Base-by-base conservation (phyloP, 768 basidiomycete genomes). In the Lactarius pseudohatsudake region DNA sequence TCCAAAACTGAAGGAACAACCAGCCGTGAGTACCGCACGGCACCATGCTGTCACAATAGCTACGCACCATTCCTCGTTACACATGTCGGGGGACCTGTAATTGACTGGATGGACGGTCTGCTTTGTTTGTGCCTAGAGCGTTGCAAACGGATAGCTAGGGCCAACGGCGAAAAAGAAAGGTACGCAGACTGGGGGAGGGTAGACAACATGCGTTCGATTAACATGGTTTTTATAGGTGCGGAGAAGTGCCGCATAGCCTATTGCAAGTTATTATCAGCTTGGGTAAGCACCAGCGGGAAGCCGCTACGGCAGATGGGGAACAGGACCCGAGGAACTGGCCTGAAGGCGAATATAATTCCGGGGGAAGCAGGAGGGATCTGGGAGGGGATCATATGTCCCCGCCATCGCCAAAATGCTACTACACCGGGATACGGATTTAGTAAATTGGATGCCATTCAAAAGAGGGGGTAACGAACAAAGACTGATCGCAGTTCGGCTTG, bases 41-140 rank as follows among this genome's bases (percentile, higher is more conserved):
- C 10, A 34, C 32, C n/a, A n/a, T 28, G 36, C 36, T 38, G 36
- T 38, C 36, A 38, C 36, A 38, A 4, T 45, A 10, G 28, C 20
- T 55, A 56, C 70, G 13, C 40, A 70, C 70, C 70, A 71, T 59
- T 71, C 70, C 20, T 71, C 70, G 59, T 50, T 64, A 50, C 70
- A 71, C 70, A 71, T 71, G 18, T 62, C n/a, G 53, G 32, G 28
- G 20, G 62, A 40, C 55, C 53, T 32, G 50, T 26, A 26, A 26
- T 53, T 28, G 50, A 53, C 13, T 53, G 6, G 26, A 22, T 26
- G 6, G 50, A 53, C 13, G 4, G 13, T 26, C 13, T 53, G n/a
- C 22, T 22, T 50, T 18, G 15, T 15, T 36, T 50, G 30, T n/a
- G 59, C 34, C 28, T 11, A 38, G 22, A 32, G 45, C 45, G 59